Evolutionary conservation across 2,329 filamentous ascomycete species (phyloP), one percentile per base, ranked within the genome.

Genomic region (Ascochyta koolunga): DNA sequence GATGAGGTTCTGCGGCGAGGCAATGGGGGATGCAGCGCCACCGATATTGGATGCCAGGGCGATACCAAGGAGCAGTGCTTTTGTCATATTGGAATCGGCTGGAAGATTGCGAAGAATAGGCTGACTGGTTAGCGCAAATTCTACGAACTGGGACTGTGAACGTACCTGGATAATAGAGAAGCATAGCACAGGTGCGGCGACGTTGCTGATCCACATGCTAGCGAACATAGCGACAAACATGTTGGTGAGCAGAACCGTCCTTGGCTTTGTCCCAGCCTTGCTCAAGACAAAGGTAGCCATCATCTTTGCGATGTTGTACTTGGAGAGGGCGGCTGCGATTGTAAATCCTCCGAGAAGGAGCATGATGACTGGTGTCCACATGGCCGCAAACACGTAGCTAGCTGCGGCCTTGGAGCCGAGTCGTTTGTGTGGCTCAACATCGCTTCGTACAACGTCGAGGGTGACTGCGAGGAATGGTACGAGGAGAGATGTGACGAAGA

Each of bases 361-460:
- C 95, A 99, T 98, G 64, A 99, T 99, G 50, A 99, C 95, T 0
- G 95, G 93, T 3, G 93, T 97, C 95, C 95, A 99, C 95, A 99
- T 99, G 22, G 95, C 89, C 4, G 91, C 83, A 67, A 99, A 98
- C 53, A 97, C 89, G 67, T 89, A 93, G 24, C 84, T 81, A 0
- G 93, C 91, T 0, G 95, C 93, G 37, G 86, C 83, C 72, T 93
- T 93, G 3, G 92, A 85, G n/a, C 84, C 83, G 6, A 99, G 82
- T 19, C 93, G 86, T 38, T 79, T 77, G 56, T 91, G 82, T 0
- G 88, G 87, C 64, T 84, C 83, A 5, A 86, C 84, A 47, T 96
- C 90, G 27, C 88, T 85, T 27, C 91, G 87, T 57, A 96, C 90
- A 19, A 99, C 92, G 37, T 86, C 85, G 39, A 99, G 82, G 18